Evolutionary conservation across 2,329 filamentous ascomycete genomes (phyloP).

Genomic region (Penicillium italicum): DNA sequence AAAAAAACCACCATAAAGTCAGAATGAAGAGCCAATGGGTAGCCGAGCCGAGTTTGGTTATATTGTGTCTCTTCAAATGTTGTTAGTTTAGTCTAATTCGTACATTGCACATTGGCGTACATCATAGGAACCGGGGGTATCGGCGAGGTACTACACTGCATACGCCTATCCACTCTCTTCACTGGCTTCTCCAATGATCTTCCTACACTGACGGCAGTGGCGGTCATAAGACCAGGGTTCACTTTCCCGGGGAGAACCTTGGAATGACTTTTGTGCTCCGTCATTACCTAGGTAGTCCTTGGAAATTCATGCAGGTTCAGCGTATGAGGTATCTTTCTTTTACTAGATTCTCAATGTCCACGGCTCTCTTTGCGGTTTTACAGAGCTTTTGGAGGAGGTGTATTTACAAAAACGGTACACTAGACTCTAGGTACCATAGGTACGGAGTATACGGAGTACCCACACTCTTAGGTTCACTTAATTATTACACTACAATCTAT

Average conservation of each 20-base stretch:
- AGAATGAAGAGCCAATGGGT: conserved; percentile 12
- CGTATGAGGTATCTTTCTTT: not conserved
- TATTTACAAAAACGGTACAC: not conserved
- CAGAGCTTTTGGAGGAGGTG: not conserved
- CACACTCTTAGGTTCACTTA: not conserved
- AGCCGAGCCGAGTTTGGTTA: conserved; percentile 15
- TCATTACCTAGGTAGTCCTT: too few species aligned
- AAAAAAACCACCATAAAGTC: conserved; percentile 12
- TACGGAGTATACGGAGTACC: not conserved
- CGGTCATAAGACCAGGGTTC: conserved; percentile 14
- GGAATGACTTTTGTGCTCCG: not conserved
- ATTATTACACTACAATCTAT: not conserved
- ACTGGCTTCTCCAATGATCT: conserved; percentile 18
- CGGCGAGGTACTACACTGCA: conserved; percentile 4
- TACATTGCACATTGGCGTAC: not conserved
- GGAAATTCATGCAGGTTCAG: not conserved
- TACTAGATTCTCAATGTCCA: too few species aligned
- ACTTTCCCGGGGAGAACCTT: conserved; percentile 9
- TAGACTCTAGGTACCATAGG: not conserved
- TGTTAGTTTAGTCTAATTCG: not conserved
- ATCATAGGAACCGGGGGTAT: not conserved
- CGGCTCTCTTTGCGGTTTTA: not conserved
- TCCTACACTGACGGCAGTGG: conserved; percentile 24
- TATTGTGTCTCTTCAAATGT: too few species aligned
- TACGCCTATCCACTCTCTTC: conserved; percentile 5